Percentiles rank a stretch among this genome's conserved stretches.
These are phyloP conservation scores for Fonsecaea multimorphosa DNA, from an alignment of 2,329 filamentous ascomycete species.

Conservation along the genomic window DNA sequence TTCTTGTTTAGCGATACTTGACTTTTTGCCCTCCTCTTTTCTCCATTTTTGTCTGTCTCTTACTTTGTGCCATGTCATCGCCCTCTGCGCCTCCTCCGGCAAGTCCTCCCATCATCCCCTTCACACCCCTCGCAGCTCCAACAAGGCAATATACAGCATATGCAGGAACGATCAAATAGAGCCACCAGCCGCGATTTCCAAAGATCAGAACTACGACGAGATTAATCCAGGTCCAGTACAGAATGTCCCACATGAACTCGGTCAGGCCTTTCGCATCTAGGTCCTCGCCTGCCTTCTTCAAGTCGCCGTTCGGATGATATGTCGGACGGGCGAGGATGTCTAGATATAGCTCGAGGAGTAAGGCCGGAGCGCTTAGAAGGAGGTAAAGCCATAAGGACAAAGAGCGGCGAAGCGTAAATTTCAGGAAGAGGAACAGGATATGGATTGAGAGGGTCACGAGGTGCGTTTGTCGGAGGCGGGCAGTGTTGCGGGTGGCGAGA, in stretches of 20 bases:
- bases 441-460: slow-evolving; percentile 76
- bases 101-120: slow-evolving; percentile 47
- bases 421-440: slow-evolving; percentile 73
- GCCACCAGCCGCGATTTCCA: slow-evolving; percentile 79
- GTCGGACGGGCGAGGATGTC: slow-evolving; percentile 82
- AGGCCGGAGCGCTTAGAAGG: slow-evolving; percentile 73
- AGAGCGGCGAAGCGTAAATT: slow-evolving; percentile 68
- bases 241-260: slow-evolving; percentile 96
- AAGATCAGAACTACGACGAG: slow-evolving; percentile 74
- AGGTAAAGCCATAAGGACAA: slow-evolving; percentile 70
- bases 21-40: slow-evolving; percentile 56
- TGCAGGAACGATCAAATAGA: slow-evolving; percentile 60
- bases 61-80: slow-evolving; percentile 44
- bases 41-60: slow-evolving; percentile 61
- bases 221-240: slow-evolving; percentile 91
- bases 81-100: slow-evolving; percentile 50
- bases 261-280: slow-evolving; percentile 85
- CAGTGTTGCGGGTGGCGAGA: slow-evolving; percentile 78
- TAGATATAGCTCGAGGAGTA: slow-evolving; percentile 82
- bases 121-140: slow-evolving; percentile 55
- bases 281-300: slow-evolving; percentile 83
- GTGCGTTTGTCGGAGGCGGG: slow-evolving; percentile 80
- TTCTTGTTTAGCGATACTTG: slow-evolving; percentile 47
- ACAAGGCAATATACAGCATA: slow-evolving; percentile 57
- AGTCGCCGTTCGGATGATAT: slow-evolving; percentile 68